Percentiles rank a stretch among this genome's conserved stretches.
Conservation (phyloP, 2,329 filamentous ascomycete genomes). For the Pseudocercospora musae region DNA sequence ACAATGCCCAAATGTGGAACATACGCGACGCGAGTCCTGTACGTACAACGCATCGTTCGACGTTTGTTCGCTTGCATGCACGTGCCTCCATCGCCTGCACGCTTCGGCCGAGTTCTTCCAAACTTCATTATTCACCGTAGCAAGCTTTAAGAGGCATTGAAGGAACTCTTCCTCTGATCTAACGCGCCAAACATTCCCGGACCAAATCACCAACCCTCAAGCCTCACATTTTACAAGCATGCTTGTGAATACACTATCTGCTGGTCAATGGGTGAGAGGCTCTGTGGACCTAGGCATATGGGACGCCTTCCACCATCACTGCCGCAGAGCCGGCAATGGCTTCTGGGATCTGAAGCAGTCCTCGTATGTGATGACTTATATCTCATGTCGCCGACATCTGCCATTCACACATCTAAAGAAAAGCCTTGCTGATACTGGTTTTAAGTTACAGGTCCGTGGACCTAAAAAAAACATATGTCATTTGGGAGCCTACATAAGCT, state of each 20-base stretch:
- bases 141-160: no score
- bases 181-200: background rate
- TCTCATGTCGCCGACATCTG: no score
- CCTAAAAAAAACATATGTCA: slow-evolving; percentile 18
- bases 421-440: background rate
- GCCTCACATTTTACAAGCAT: no score
- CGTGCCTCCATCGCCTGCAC: background rate
- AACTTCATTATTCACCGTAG: no score
- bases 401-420: no score
- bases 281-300: background rate
- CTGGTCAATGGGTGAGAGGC: no score
- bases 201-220: no score
- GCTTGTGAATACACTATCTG: no score
- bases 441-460: slow-evolving; percentile 20
- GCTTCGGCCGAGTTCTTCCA: no score
- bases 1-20: background rate
- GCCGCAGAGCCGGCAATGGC: background rate
- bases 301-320: background rate
- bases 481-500: slow-evolving; percentile 18
- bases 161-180: background rate
- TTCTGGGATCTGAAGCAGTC: background rate
- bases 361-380: no score
- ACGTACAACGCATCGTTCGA: background rate
- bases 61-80: background rate
- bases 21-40: background rate